Evolutionary conservation across 176 grass and related monocot genomes (phyloP), one percentile per base, ranked within the genome.

Genomic region (Bothriochloa decipiens): DNA sequence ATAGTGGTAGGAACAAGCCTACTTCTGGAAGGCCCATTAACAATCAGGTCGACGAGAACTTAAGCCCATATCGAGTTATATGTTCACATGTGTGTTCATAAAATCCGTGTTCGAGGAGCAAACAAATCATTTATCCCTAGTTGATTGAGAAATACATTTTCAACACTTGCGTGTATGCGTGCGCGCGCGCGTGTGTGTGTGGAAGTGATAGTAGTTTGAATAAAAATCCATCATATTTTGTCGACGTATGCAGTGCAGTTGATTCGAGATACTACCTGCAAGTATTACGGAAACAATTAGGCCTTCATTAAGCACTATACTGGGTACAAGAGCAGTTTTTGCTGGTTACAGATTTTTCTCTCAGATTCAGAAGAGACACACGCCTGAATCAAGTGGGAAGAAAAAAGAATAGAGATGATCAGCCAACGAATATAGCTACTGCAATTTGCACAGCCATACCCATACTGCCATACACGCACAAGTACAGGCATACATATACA

Each of bases 401-500:
- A 57, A 20, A 55, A 20, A 55, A 55, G 52, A 55, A 55, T 22
- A 55, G 18, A 52, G 16, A 53, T 20, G 22, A 20, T 55, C 52
- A 20, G 55, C 20, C 55, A 58, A 9, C 20, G 55, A 58, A 58
- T 57, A 57, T 22, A 57, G 18, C 52, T 22, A 57, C 0, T 57
- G 52, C 52, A 58, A 58, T 58, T 58, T 22, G 85, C 36, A 47
- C 78, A 81, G 45, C 46, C 70, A 75, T 45, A 68, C 85, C 46
- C 70, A 76, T 32, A 32, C 29, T 32, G 29, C 29, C 29, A 32
- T 75, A 68, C 78, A 81, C 70, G 18, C 70, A 5, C 70, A 43
- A 74, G 26, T 49, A 79, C 68, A 22, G 64, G 74, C 65, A 65
- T 77, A 77, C 82, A 81, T 77, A 75, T 52, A 72, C 55, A 36